Evolutionary conservation across 2,329 filamentous ascomycete species (phyloP).

Genomic region (Alternaria triticimaculans): DNA sequence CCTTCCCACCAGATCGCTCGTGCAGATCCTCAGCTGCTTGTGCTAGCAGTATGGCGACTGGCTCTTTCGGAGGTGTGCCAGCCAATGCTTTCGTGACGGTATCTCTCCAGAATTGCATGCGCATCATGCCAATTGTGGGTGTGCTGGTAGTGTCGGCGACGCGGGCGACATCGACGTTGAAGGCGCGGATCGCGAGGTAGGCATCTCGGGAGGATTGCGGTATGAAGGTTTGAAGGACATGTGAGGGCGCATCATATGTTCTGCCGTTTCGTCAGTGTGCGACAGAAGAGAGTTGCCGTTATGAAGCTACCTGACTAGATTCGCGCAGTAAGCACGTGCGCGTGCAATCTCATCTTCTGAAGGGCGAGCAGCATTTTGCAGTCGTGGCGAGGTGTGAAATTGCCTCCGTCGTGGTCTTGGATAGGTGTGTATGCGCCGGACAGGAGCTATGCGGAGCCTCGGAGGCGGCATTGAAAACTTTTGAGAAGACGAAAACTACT

Average conservation of each 20-base stretch:
- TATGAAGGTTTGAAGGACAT: constrained; percentile 84
- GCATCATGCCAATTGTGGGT: constrained; percentile 83
- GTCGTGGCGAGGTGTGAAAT: constrained; percentile 32
- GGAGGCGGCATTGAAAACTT: constrained; percentile 35
- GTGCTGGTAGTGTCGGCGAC: constrained; percentile 90
- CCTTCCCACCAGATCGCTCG: constrained; percentile 54
- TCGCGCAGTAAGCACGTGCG: constrained; percentile 65
- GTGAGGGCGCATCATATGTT: constrained; percentile 87
- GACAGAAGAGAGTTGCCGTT: neutral
- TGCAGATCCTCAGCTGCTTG: constrained; percentile 69
- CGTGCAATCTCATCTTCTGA: constrained; percentile 59
- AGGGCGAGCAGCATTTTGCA: constrained; percentile 27
- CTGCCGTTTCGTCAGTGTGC: constrained; percentile 52
- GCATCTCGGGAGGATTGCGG: constrained; percentile 76
- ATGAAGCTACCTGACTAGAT: constrained; percentile 59
- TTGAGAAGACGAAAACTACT: neutral
- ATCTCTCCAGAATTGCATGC: constrained; percentile 95
- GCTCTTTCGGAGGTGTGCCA: constrained; percentile 83
- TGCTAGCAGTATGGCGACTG: constrained; percentile 83
- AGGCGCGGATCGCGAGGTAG: constrained; percentile 87
- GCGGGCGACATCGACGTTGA: constrained; percentile 90
- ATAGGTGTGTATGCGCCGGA: constrained; percentile 20
- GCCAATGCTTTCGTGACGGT: constrained; percentile 78
- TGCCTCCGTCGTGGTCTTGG: constrained; percentile 17
- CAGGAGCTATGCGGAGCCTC: constrained; percentile 25